Evolutionary conservation across 495 filamentous ascomycete species (phyloP).

Genomic region (Penicillium daleae): DNA sequence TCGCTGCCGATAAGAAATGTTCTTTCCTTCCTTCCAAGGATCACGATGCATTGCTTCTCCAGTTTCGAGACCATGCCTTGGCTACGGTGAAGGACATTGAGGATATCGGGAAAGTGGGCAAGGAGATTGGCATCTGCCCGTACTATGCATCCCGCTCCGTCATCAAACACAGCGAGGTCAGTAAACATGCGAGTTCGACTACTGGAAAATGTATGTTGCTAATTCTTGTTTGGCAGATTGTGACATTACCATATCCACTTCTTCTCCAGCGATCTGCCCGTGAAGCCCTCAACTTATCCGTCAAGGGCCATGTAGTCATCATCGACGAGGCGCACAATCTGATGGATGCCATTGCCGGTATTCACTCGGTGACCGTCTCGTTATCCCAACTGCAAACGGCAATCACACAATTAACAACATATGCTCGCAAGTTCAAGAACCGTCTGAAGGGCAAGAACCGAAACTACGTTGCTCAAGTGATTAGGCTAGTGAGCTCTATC

Average conservation of each 20-base stretch:
- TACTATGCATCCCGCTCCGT: slow-evolving; percentile 91
- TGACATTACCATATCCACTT: slow-evolving; percentile 91
- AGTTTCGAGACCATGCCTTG: slow-evolving; percentile 86
- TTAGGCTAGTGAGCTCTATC: slow-evolving; percentile 78
- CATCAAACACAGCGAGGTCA: slow-evolving; percentile 77
- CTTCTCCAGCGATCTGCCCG: slow-evolving; percentile 87
- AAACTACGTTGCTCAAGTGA: slow-evolving; percentile 85
- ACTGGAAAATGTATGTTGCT: not conserved
- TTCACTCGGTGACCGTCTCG: slow-evolving; percentile 79
- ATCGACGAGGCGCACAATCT: slow-evolving; percentile 98
- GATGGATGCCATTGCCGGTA: slow-evolving; percentile 89
- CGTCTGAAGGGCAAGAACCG: slow-evolving; percentile 90
- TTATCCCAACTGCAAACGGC: slow-evolving; percentile 72
- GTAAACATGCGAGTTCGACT: slow-evolving; percentile 15
- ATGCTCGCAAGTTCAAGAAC: slow-evolving; percentile 85
- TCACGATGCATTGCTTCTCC: slow-evolving; percentile 68
- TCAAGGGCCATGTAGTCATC: slow-evolving; percentile 87
- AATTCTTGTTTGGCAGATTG: slow-evolving; percentile 58
- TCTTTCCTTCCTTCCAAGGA: slow-evolving; percentile 77
- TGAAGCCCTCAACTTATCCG: slow-evolving; percentile 81
- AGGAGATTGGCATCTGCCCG: slow-evolving; percentile 81
- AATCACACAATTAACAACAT: slow-evolving; percentile 73
- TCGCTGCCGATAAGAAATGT: slow-evolving; percentile 70
- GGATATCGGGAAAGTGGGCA: slow-evolving; percentile 79
- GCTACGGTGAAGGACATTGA: slow-evolving; percentile 92